phyloP scores from a whole-genome alignment of 78 protist species.

The Monosiga brevicollis region DNA sequence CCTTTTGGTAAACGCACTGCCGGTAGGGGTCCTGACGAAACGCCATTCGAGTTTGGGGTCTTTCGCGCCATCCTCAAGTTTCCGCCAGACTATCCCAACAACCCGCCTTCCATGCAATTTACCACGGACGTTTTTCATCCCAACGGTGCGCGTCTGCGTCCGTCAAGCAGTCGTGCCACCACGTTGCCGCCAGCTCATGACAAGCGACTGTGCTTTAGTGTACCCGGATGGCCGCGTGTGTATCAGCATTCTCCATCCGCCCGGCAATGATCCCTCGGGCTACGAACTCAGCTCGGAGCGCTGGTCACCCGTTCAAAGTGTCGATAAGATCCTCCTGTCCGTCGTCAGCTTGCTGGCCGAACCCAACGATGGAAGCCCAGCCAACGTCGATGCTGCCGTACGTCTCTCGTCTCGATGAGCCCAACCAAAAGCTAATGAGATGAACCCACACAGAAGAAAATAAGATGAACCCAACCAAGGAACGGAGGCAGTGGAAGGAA shows the following conservation, averaged over 20 bases:
- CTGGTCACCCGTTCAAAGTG: constrained; percentile 61
- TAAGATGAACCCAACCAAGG: too few relatives aligned
- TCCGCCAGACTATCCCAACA: constrained; percentile 21
- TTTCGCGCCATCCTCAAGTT: constrained; percentile 16
- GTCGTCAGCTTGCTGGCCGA: constrained; percentile 79
- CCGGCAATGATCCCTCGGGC: constrained; percentile 84
- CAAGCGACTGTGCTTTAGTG: constrained; percentile 13
- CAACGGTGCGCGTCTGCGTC: neutral
- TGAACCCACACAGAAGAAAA: too few relatives aligned
- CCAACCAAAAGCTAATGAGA: too few relatives aligned
- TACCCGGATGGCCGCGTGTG: constrained; percentile 83
- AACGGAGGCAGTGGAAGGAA: too few relatives aligned
- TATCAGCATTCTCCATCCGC: constrained; percentile 91
- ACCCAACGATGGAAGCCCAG: constrained; percentile 92
- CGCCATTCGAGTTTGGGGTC: constrained; percentile 24
- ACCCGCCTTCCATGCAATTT: constrained; percentile 22
- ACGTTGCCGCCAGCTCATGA: neutral
- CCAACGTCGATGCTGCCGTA: constrained; percentile 90
- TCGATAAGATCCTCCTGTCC: constrained; percentile 21
- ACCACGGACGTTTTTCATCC: constrained; percentile 10
- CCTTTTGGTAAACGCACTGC: too few relatives aligned
- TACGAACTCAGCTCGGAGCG: constrained; percentile 81
- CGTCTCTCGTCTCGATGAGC: too few relatives aligned
- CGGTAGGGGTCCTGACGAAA: too few relatives aligned
- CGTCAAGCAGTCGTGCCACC: neutral